Conservation (phyloP, 768 basidiomycete species). For the Suillus hirtellus region DNA sequence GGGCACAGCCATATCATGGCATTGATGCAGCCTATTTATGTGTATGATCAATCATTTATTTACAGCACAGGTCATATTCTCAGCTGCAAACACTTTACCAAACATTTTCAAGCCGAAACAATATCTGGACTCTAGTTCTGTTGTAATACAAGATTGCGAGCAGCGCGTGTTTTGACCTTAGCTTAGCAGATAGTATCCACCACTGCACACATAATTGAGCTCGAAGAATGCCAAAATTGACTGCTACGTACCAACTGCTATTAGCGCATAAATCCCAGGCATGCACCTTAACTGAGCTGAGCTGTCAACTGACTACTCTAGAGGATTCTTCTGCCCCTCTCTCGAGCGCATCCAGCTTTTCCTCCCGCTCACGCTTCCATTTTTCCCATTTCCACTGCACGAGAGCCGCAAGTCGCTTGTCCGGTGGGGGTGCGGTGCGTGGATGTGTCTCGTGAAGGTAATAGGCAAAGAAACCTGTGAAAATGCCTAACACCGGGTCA, state of each 20-base stretch:
- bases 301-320: not conserved
- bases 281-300: not conserved
- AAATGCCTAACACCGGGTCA: constrained; percentile 74
- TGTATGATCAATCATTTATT: not conserved
- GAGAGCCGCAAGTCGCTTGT: constrained; percentile 55
- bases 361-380: constrained; percentile 24
- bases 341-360: constrained; percentile 13
- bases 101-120: not conserved
- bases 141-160: not conserved
- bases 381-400: constrained; percentile 68
- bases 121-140: not conserved
- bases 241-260: not conserved
- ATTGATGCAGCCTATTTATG: not conserved
- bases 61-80: not conserved
- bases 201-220: not conserved
- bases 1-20: not conserved
- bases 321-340: constrained; percentile 8
- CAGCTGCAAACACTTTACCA: not conserved
- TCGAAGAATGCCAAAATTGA: not conserved
- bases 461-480: constrained; percentile 78
- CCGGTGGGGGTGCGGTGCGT: constrained; percentile 59
- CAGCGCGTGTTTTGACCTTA: not conserved
- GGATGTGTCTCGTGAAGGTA: constrained; percentile 82
- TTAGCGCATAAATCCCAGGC: no score
- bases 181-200: not conserved